Conservation (phyloP, 179 eudicot genomes). For the Patellifolia procumbens region DNA sequence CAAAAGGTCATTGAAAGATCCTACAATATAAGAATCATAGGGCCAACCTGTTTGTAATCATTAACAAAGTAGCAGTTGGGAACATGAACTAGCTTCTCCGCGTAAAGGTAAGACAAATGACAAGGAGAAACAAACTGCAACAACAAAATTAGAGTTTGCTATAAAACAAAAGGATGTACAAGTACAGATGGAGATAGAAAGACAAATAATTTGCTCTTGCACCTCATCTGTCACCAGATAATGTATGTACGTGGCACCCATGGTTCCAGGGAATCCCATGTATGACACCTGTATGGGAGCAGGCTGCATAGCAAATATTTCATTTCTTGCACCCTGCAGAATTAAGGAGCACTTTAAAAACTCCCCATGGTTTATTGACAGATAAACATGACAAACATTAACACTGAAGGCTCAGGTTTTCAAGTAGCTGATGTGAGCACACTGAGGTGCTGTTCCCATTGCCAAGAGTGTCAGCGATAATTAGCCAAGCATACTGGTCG, state of each 20-base stretch:
- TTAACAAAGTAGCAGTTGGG: constrained; percentile 96
- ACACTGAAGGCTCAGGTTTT: background rate
- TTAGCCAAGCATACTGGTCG: background rate
- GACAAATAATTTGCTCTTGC: constrained; percentile 6
- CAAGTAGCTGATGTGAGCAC: background rate
- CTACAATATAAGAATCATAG: background rate
- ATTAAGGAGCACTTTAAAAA: background rate
- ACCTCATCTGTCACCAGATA: constrained; percentile 99
- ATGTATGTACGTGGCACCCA: constrained; percentile 88
- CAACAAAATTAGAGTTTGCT: background rate
- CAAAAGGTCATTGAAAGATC: background rate
- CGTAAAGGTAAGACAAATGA: constrained; percentile 65
- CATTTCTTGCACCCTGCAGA: constrained; percentile 95
- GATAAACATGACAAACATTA: background rate
- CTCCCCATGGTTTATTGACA: background rate
- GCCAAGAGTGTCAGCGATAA: background rate
- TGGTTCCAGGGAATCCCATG: constrained; percentile 99
- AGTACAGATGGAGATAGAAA: constrained; percentile 1
- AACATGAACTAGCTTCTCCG: constrained; percentile 97
- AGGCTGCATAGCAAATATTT: constrained; percentile 99
- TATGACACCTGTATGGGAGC: constrained; percentile 98
- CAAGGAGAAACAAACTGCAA: constrained; percentile 95
- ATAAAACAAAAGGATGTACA: background rate
- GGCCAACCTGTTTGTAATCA: constrained; percentile 88
- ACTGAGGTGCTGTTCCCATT: background rate